Evolutionary conservation across 352 stramenopile species (phyloP), one percentile per base, ranked within the genome.

Genomic region (Phytophthora rubi): DNA sequence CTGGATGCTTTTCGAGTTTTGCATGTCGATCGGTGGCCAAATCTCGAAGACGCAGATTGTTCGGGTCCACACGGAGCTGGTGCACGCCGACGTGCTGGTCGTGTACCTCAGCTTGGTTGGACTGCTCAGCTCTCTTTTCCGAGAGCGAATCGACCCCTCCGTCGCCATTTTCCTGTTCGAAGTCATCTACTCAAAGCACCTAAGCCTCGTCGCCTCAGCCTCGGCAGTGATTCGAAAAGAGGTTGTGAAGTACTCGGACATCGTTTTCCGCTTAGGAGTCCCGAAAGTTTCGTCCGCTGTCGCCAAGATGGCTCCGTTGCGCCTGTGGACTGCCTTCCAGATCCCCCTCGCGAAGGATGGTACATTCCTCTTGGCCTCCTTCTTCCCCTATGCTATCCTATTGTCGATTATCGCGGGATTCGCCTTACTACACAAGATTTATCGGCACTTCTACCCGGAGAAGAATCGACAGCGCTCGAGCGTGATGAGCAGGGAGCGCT

Each of bases 1-100:
- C 32, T 86, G 78, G 78, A 68, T 71, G 15, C 26, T 83, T 2
- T 71, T 59, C 28, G 76, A 81, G 65, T 83, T 73, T 42, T 73
- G 59, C 33, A 30, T 83, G 28, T 15, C 53, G 18, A 70, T 58
- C 10, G 65, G 47, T 16, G 62, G 68, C 10, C 32, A 32, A 9
- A 60, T 79, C 26, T 59, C 62, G 0, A 61, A 66, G 18, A 65
- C 75, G 0, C 65, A 75, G 4, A 66, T 66, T 37, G 60, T 79
- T 23, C 26, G 51, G 30, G 65, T 75, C 15, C 75, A 83, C 49
- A 57, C 63, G 4, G 61, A 71, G 10, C 58, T 81, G 9, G 70
- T 83, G 4, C 76, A 73, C 8, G 76, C 73, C 10, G 73, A 83
- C 35, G 35, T 83, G 18, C 55, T 79, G 4, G 71, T 72, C 3